Percentiles rank a stretch among this genome's conserved stretches.
phyloP scores from a whole-genome alignment of 164 flowering plant genomes.

The Magnolia sinica region DNA sequence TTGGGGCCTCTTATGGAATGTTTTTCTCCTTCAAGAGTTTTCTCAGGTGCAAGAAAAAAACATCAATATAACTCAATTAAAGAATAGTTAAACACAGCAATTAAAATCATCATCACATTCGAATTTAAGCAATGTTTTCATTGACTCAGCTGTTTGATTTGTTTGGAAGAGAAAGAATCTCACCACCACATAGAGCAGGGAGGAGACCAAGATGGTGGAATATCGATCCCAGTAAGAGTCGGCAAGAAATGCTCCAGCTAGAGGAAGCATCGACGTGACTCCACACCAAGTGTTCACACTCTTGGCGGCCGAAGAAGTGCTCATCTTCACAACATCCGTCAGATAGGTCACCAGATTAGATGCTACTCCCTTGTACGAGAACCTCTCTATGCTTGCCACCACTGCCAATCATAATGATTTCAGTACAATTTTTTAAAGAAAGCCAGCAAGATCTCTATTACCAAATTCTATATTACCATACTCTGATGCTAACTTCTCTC shows the following conservation, averaged over 20 bases:
- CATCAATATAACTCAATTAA: too few species aligned
- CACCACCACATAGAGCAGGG: constrained; percentile 63
- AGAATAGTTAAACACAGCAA: too few species aligned
- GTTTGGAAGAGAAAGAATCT: constrained; percentile 12
- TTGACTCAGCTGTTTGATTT: neutral
- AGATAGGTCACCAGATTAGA: constrained; percentile 85
- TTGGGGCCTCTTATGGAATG: too few species aligned
- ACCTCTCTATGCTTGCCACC: constrained; percentile 89
- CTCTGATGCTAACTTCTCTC: too few species aligned
- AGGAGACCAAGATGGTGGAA: constrained; percentile 61
- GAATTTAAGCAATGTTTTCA: neutral
- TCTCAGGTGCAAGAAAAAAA: too few species aligned
- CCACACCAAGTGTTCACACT: constrained; percentile 84
- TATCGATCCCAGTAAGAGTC: constrained; percentile 72
- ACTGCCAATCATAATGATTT: constrained; percentile 27
- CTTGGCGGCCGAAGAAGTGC: constrained; percentile 83
- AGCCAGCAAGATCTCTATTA: too few species aligned
- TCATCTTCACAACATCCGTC: constrained; percentile 66
- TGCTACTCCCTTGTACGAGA: constrained; percentile 93
- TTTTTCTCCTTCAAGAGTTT: too few species aligned
- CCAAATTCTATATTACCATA: too few species aligned
- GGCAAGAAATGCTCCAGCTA: constrained; percentile 69
- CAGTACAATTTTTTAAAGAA: neutral
- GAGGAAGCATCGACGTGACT: constrained; percentile 71
- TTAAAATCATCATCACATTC: too few species aligned